Evolutionary conservation across 108 stramenopile genomes (phyloP).

Genomic region (Cyclotella baltica): DNA sequence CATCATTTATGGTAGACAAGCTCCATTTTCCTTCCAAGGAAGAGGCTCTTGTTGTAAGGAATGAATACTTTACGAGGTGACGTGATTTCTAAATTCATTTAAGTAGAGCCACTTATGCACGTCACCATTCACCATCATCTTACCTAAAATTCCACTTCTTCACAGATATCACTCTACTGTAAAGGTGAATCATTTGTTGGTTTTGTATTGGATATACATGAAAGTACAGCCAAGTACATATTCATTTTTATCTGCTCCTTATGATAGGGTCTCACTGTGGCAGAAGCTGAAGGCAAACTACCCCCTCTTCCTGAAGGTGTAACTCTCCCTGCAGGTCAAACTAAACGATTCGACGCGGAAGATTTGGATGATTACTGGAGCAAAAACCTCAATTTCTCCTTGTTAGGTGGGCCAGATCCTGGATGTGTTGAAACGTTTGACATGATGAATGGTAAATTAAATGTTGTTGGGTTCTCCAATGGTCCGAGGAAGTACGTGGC

Average conservation of each 20-base stretch:
- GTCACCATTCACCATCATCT: no score
- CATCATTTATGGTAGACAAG: conserved; percentile 77
- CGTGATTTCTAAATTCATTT: no score
- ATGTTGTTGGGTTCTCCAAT: conserved; percentile 79
- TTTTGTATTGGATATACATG: no score
- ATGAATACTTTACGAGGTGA: conserved; percentile 75
- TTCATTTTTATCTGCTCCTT: neutral
- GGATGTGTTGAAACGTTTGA: conserved; percentile 54
- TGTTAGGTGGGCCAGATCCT: conserved; percentile 58
- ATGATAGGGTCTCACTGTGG: conserved; percentile 63
- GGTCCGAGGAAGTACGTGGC: conserved; percentile 73
- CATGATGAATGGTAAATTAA: conserved; percentile 28
- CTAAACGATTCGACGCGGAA: conserved; percentile 44
- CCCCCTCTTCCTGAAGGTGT: conserved; percentile 50
- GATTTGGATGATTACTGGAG: conserved; percentile 81
- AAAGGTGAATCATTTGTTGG: conserved; percentile 51
- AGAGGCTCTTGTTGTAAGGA: conserved; percentile 62
- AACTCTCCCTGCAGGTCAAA: conserved; percentile 15
- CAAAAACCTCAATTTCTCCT: conserved; percentile 63
- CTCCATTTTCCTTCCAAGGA: conserved; percentile 57
- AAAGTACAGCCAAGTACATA: neutral
- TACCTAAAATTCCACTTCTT: no score
- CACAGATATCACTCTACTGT: conserved; percentile 87
- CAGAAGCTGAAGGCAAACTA: conserved; percentile 74
- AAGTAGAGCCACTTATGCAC: no score